A percentile compares a stretch with the other conserved stretches of the same genome.
These are phyloP conservation scores for Colletotrichum tamarilloi DNA, from an alignment of 2,329 filamentous ascomycete genomes.

Conservation along the genomic window DNA sequence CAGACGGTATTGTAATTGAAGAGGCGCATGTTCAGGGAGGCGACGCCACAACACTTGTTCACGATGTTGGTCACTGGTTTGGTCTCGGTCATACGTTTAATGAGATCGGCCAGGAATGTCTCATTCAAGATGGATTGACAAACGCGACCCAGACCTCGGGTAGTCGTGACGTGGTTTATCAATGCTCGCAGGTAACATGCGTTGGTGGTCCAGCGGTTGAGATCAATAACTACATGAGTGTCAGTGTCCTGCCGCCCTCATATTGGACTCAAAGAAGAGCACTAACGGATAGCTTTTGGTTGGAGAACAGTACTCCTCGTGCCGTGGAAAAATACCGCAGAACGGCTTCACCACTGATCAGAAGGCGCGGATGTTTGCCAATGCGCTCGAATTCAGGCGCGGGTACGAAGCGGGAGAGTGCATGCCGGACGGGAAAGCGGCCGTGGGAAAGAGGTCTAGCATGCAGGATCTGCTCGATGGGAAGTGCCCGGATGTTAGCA, in stretches of 20 bases:
- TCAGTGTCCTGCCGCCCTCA: slow-evolving; percentile 11
- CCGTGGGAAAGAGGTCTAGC: slow-evolving; percentile 34
- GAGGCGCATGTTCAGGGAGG: slow-evolving; percentile 27
- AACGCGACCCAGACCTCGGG: slow-evolving; percentile 38
- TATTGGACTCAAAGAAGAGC: too few species aligned
- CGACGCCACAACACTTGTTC: slow-evolving; percentile 41
- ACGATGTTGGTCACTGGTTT: slow-evolving; percentile 40
- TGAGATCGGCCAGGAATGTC: slow-evolving; percentile 30
- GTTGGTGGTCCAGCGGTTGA: slow-evolving; percentile 11
- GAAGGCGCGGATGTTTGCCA: slow-evolving; percentile 40
- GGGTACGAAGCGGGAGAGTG: slow-evolving; percentile 38
- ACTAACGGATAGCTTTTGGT: background rate
- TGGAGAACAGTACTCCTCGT: slow-evolving; percentile 24
- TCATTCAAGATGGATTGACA: slow-evolving; percentile 33
- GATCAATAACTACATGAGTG: slow-evolving; percentile 40
- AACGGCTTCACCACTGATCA: slow-evolving; percentile 40
- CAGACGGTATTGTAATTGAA: slow-evolving; percentile 29
- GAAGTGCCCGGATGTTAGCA: slow-evolving; percentile 37
- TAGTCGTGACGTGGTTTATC: slow-evolving; percentile 21
- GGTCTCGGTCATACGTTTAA: slow-evolving; percentile 35
- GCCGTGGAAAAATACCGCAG: slow-evolving; percentile 29
- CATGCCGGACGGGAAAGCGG: slow-evolving; percentile 25
- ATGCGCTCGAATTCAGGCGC: slow-evolving; percentile 38
- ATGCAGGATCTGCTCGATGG: slow-evolving; percentile 41
- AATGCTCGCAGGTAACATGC: slow-evolving; percentile 37